These are phyloP conservation scores for Sorghum bicolor DNA, from an alignment of 176 grass and related monocot genomes.

Conservation along the genomic window DNA sequence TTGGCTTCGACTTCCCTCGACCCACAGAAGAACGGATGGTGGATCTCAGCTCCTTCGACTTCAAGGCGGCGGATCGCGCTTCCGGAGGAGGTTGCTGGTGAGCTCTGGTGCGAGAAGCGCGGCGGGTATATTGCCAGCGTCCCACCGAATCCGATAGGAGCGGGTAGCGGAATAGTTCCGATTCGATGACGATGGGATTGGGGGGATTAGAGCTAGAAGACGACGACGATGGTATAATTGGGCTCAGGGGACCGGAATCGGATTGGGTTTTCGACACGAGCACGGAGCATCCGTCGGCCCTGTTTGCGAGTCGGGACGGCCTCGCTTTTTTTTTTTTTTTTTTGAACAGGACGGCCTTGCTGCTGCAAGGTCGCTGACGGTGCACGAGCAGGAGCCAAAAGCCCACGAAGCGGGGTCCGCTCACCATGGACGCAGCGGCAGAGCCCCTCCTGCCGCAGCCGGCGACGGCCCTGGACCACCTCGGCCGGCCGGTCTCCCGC, in stretches of 20 bases:
- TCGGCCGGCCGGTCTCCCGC: constrained; percentile 31
- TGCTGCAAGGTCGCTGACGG: no score
- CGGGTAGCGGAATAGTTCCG: no score
- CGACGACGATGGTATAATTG: no score
- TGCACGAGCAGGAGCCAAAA: not conserved
- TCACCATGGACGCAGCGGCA: constrained; percentile 43
- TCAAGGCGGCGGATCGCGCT: not conserved
- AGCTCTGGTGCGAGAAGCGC: not conserved
- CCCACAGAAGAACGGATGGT: not conserved
- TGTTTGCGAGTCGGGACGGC: no score
- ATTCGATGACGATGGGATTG: no score
- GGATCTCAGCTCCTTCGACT: not conserved
- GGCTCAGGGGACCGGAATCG: no score
- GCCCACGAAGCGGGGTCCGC: not conserved
- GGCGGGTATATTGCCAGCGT: not conserved
- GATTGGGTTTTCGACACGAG: no score
- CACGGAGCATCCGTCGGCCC: no score
- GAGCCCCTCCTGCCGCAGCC: constrained; percentile 33
- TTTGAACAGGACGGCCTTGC: no score
- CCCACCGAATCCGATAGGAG: not conserved
- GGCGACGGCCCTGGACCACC: constrained; percentile 47
- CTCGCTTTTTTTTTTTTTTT: no score
- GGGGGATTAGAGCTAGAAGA: no score
- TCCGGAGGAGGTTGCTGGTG: not conserved
- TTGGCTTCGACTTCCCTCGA: not conserved